Conservation (phyloP, 139 green algal genomes). For the Yamagishiella unicocca region DNA sequence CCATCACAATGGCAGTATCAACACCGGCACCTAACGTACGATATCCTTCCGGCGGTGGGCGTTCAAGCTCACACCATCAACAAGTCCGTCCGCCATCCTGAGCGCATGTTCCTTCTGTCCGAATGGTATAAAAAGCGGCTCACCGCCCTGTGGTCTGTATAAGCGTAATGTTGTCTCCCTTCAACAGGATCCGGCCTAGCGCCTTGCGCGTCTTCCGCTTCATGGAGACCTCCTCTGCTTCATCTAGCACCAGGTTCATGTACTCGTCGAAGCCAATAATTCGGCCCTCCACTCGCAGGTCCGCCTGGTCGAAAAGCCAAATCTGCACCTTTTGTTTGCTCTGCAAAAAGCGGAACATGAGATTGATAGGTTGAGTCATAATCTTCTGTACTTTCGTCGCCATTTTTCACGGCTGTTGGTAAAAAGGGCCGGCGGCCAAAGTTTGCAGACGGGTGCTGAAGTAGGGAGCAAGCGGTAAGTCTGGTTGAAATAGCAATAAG, state of each 20-base stretch:
- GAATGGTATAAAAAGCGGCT: no score
- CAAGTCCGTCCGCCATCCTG: no score
- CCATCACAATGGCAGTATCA: no score
- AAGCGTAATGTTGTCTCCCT: constrained; percentile 99
- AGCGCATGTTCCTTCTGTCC: no score
- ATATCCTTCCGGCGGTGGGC: no score
- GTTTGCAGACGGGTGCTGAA: not conserved
- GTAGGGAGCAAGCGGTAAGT: no score
- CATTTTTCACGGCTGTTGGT: constrained; percentile 49
- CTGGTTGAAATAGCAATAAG: no score
- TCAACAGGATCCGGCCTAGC: constrained; percentile 96
- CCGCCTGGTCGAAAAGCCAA: constrained; percentile 97
- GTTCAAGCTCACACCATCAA: no score
- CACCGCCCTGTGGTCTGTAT: constrained; percentile 84
- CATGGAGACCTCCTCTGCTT: constrained; percentile 96
- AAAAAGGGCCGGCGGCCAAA: constrained; percentile 19
- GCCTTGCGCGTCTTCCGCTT: constrained; percentile 94
- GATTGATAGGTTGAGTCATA: constrained; percentile 89
- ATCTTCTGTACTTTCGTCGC: constrained; percentile 78
- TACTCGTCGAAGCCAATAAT: constrained; percentile 99
- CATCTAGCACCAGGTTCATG: constrained; percentile 99
- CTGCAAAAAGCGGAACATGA: constrained; percentile 99
- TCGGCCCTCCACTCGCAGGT: constrained; percentile 94
- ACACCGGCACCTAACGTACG: no score
- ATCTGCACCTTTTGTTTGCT: constrained; percentile 95